phyloP scores from a whole-genome alignment of 352 stramenopile species.

The Globisporangium paddicum region DNA sequence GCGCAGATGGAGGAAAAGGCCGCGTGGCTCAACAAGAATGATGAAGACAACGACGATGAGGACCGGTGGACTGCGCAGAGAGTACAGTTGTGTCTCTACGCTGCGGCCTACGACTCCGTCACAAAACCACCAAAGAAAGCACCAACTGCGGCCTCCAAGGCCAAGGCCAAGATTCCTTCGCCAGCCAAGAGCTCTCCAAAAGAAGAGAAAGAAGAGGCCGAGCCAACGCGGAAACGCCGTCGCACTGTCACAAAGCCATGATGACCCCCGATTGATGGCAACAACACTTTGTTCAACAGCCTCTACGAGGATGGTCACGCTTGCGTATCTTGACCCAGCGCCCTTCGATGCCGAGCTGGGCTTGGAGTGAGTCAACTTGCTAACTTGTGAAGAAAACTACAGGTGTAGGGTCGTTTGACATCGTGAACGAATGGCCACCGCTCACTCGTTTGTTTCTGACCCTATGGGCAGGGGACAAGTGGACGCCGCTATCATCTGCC shows the following conservation, averaged over 20 bases:
- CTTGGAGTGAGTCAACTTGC: too few relatives aligned
- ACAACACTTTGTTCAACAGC: too few relatives aligned
- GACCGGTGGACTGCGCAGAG: constrained; percentile 53
- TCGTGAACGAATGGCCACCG: too few relatives aligned
- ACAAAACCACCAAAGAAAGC: constrained; percentile 6
- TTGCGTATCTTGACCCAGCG: too few relatives aligned
- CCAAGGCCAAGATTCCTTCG: constrained; percentile 2
- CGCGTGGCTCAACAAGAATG: constrained; percentile 39
- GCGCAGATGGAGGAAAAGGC: constrained; percentile 51
- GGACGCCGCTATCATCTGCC: too few relatives aligned
- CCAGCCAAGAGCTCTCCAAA: neutral
- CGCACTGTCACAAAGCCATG: neutral
- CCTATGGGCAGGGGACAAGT: too few relatives aligned
- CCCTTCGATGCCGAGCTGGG: too few relatives aligned
- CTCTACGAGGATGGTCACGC: too few relatives aligned
- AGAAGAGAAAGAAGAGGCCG: constrained; percentile 12
- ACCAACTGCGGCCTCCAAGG: constrained; percentile 4
- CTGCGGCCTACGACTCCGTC: constrained; percentile 18
- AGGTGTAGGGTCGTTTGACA: too few relatives aligned
- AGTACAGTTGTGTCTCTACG: constrained; percentile 72
- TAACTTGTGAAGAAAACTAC: too few relatives aligned
- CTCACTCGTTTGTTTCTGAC: too few relatives aligned
- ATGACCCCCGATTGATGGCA: neutral
- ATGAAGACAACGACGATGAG: constrained; percentile 18
- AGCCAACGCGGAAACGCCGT: constrained; percentile 13